These are phyloP conservation scores for Neurospora sp. DNA, from an alignment of 2,329 filamentous ascomycete genomes.

Conservation along the genomic window DNA sequence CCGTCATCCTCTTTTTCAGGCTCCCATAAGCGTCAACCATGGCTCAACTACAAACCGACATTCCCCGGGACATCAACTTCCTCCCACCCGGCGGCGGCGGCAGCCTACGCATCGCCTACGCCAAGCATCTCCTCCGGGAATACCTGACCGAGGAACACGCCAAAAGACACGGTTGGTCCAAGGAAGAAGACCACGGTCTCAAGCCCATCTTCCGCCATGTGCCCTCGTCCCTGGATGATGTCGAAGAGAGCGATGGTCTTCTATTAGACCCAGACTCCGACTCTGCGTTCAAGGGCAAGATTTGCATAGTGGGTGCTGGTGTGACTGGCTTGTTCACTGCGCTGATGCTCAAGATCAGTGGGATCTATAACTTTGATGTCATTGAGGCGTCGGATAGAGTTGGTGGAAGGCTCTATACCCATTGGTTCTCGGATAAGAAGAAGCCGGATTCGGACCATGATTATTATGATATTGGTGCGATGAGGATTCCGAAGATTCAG, in stretches of 20 bases:
- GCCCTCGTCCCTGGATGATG: background rate
- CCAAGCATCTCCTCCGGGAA: background rate
- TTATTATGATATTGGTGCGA: slow-evolving; percentile 32
- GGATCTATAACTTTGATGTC: slow-evolving; percentile 21
- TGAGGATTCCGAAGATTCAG: slow-evolving; percentile 26
- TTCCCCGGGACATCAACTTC: background rate
- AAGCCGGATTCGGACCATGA: slow-evolving; percentile 16
- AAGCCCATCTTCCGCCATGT: background rate
- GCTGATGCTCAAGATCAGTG: slow-evolving; percentile 22
- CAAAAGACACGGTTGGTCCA: background rate
- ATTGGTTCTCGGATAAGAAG: slow-evolving; percentile 19
- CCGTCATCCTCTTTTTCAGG: background rate
- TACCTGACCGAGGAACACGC: background rate
- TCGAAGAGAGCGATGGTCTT: background rate
- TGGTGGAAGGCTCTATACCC: slow-evolving; percentile 26
- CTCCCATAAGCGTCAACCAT: background rate
- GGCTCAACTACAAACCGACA: background rate
- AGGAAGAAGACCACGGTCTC: background rate
- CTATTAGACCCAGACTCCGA: background rate
- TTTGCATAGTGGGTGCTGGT: slow-evolving; percentile 28
- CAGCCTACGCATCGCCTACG: background rate
- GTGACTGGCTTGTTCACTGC: slow-evolving; percentile 26
- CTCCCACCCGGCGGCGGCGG: background rate
- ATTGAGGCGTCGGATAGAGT: slow-evolving; percentile 23
- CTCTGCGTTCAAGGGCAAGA: background rate